Evolutionary conservation across 495 filamentous ascomycete species (phyloP), one percentile per base, ranked within the genome.

Genomic region (Tuber indicum): DNA sequence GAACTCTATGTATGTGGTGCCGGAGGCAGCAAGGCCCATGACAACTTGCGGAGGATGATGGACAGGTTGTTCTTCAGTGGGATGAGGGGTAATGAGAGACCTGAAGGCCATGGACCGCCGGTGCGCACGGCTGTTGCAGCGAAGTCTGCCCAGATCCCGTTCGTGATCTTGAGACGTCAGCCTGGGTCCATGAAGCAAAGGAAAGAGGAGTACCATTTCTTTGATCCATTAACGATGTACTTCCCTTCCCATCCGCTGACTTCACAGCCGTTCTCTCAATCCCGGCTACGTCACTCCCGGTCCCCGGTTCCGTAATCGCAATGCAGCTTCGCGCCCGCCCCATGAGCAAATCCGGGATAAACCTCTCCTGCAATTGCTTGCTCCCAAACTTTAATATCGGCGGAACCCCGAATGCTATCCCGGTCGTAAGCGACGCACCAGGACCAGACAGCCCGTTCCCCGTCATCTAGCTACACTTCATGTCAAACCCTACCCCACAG

Each of bases 111-210:
- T 0, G 86, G 86, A 6, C 85, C 86, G n/a, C 91, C 91, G 0
- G 92, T 93, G n/a, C 91, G 89, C 1, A 93, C 92, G 7, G 91
- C 92, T 89, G 92, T 93, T 58, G 88, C 88, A 19, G 88, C 86
- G 82, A 91, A 92, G 76, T 92, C 89, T 9, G 90, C 87, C 91
- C 91, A 93, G 77, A 93, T 90, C 14, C 91, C 92, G 81, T 93
- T 94, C 1, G 91, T 93, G 79, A 92, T 92, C 89, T 87, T 88
- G 75, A 7, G 5, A n/a, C 32, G 39, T 72, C 72, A 75, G 74
- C 17, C 14, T 45, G 41, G 36, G 23, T n/a, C 41, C 32, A 23
- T 19, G 69, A 19, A 17, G 9, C 32, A 14, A 39, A 9, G 62
- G 7, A 69, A 72, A 47, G 74, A 75, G 39, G 39, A 5, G 6